phyloP scores from a whole-genome alignment of 108 stramenopile species.

The Nitzschia putrida region DNA sequence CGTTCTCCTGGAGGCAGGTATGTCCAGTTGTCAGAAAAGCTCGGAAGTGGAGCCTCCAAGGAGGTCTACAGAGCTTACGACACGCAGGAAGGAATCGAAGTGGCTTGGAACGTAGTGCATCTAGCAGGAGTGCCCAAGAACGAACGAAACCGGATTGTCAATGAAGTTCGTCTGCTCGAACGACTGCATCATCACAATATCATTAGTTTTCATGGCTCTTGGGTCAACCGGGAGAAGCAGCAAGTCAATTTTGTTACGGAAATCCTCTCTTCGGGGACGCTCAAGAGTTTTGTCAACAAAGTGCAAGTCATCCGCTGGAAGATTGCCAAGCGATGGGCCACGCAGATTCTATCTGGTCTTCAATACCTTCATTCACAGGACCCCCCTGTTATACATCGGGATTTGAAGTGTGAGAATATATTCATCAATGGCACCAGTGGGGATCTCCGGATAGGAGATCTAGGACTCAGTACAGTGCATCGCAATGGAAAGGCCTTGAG shows the following conservation, averaged over 20 bases:
- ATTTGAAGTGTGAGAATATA: slow-evolving; percentile 94
- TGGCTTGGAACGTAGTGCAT: slow-evolving; percentile 98
- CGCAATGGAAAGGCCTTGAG: slow-evolving; percentile 83
- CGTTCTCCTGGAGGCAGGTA: slow-evolving; percentile 90
- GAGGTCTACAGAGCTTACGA: slow-evolving; percentile 96
- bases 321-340: slow-evolving; percentile 94
- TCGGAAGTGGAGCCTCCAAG: slow-evolving; percentile 95
- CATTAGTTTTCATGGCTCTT: slow-evolving; percentile 95
- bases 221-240: slow-evolving; percentile 93
- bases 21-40: slow-evolving; percentile 93
- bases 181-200: slow-evolving; percentile 93
- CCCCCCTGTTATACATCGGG: slow-evolving; percentile 98
- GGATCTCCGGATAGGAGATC: slow-evolving; percentile 96
- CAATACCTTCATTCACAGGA: slow-evolving; percentile 96
- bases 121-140: slow-evolving; percentile 84
- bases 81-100: slow-evolving; percentile 94
- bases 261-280: slow-evolving; percentile 91
- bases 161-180: slow-evolving; percentile 95
- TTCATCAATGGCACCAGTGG: slow-evolving; percentile 98
- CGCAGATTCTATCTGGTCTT: slow-evolving; percentile 94
- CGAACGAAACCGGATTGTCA: slow-evolving; percentile 91
- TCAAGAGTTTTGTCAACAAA: slow-evolving; percentile 92
- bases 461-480: slow-evolving; percentile 92
- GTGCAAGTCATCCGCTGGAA: slow-evolving; percentile 96
- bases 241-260: slow-evolving; percentile 96